A percentile compares a stretch with the other conserved stretches of the same genome.
These are phyloP conservation scores for Rhynchosporium secalis DNA, from an alignment of 2,329 filamentous ascomycete species.

Conservation along the genomic window DNA sequence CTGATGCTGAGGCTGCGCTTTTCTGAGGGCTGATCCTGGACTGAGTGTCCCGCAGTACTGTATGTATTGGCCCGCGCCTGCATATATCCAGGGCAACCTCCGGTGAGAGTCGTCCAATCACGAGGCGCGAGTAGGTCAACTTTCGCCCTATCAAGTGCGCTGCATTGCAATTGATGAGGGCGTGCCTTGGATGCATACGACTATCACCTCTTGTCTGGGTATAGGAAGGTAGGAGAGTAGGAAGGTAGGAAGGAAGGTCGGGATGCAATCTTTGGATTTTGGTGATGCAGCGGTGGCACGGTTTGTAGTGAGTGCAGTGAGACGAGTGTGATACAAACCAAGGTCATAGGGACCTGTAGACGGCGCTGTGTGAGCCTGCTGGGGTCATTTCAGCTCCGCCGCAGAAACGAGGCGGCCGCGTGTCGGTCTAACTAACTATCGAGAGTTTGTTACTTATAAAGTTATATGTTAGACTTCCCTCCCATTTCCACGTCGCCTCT, in stretches of 20 bases:
- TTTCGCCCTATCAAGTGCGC: background rate
- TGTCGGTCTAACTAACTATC: no score
- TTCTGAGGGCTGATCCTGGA: background rate
- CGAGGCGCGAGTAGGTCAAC: background rate
- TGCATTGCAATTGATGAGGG: background rate
- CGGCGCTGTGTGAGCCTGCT: background rate
- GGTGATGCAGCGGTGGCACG: conserved; percentile 1
- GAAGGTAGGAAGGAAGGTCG: no score
- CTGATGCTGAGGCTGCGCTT: conserved; percentile 5
- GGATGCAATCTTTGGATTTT: no score
- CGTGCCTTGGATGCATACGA: background rate
- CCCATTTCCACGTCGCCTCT: background rate
- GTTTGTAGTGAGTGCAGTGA: background rate
- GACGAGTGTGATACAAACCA: no score
- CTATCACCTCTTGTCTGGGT: background rate
- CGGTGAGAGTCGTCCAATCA: background rate
- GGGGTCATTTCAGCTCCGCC: conserved; percentile 4
- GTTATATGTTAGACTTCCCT: background rate
- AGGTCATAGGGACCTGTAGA: background rate
- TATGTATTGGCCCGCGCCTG: background rate
- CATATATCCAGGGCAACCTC: background rate
- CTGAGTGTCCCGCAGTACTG: conserved; percentile 5
- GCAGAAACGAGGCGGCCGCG: conserved; percentile 2
- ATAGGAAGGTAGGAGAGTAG: no score
- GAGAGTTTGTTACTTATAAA: background rate